A percentile compares a stretch with the other conserved stretches of the same genome.
These are phyloP conservation scores for Ganoderma meredithae DNA, from an alignment of 1,284 basidiomycete species.

Conservation along the genomic window DNA sequence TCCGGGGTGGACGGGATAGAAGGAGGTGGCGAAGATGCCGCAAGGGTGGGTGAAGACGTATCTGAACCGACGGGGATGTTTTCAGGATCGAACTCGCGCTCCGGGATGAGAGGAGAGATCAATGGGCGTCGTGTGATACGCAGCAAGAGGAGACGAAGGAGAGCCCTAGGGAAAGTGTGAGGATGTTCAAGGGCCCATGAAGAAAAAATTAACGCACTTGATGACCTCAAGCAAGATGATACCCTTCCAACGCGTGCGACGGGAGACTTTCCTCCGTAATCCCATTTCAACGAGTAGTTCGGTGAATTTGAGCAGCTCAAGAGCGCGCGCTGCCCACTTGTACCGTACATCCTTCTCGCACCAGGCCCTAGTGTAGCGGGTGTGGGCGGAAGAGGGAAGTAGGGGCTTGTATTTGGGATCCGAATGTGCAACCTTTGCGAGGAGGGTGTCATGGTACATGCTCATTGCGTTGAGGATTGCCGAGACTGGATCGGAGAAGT, in stretches of 20 bases:
- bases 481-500: constrained; percentile 58
- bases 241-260: constrained; percentile 71
- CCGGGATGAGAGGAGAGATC: constrained; percentile 79
- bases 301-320: constrained; percentile 80
- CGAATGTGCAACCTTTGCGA: constrained; percentile 68
- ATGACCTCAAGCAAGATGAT: constrained; percentile 78
- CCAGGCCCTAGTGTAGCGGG: constrained; percentile 88
- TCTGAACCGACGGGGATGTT: constrained; percentile 63
- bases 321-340: constrained; percentile 75
- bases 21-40: constrained; percentile 58
- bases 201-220: constrained; percentile 66
- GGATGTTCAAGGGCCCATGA: background rate
- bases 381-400: constrained; percentile 72
- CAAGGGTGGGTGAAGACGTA: constrained; percentile 62
- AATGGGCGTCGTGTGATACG: constrained; percentile 78
- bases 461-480: constrained; percentile 77
- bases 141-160: constrained; percentile 76
- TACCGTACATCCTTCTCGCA: constrained; percentile 70
- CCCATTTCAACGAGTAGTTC: constrained; percentile 90
- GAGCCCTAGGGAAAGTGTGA: constrained; percentile 56
- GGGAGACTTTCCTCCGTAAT: constrained; percentile 71
- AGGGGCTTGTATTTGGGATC: constrained; percentile 74
- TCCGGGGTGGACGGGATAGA: constrained; percentile 68
- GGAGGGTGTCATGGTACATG: constrained; percentile 89
- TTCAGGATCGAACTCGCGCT: constrained; percentile 85